phyloP scores from a whole-genome alignment of 768 basidiomycete species.

The Mycena chlorophos region DNA sequence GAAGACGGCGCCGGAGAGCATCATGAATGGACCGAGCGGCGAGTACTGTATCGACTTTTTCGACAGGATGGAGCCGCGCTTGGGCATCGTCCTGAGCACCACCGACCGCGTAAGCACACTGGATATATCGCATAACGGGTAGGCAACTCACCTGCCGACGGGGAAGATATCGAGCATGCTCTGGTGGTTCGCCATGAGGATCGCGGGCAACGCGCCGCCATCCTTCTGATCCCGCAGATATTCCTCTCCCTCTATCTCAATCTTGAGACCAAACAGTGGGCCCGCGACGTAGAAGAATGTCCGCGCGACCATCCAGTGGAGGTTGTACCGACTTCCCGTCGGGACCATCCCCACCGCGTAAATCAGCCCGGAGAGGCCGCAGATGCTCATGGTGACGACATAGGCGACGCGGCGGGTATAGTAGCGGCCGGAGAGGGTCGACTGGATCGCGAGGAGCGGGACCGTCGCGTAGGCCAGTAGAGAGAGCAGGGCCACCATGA shows the following conservation, averaged over 20 bases:
- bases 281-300: constrained; percentile 75
- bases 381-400: constrained; percentile 62
- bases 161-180: constrained; percentile 87
- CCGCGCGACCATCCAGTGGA: constrained; percentile 80
- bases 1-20: constrained; percentile 86
- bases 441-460: constrained; percentile 63
- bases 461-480: constrained; percentile 75
- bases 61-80: constrained; percentile 82
- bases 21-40: constrained; percentile 92
- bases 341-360: constrained; percentile 66
- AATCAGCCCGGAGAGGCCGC: constrained; percentile 68
- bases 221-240: constrained; percentile 54
- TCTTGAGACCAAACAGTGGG: constrained; percentile 59
- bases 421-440: constrained; percentile 61
- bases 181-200: constrained; percentile 90
- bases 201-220: constrained; percentile 47
- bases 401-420: constrained; percentile 76
- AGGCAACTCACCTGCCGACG: constrained; percentile 64
- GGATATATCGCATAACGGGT: constrained; percentile 4
- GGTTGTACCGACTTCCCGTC: constrained; percentile 71
- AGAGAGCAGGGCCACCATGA: constrained; percentile 64
- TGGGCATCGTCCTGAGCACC: constrained; percentile 74
- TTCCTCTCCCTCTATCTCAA: constrained; percentile 87
- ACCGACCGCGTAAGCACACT: too few relatives aligned
- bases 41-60: constrained; percentile 86